Base-by-base conservation (phyloP, 371 early-diverging fungal species). In the Apophysomyces ossiformis region DNA sequence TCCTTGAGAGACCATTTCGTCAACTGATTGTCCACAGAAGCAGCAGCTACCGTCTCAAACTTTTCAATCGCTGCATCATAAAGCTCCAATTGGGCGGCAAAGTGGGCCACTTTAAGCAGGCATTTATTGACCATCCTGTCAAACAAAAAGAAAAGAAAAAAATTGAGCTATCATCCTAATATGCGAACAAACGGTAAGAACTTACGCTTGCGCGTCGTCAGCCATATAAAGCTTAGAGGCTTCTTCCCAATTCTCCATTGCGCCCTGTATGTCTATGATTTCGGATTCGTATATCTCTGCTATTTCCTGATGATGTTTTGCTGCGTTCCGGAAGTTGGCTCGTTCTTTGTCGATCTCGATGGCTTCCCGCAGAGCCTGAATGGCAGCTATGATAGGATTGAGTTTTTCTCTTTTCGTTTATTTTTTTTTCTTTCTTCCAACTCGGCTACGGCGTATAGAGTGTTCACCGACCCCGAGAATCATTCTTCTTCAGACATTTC, bases 1-100 rank as follows among this genome's bases (percentile, higher is more conserved):
- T 96, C 97, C 69, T 95, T 94, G 46, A 95, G 81, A 7, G 95
- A 94, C 93, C 95, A 98, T 76, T 95, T 94, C 37, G 95, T 92
- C 37, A 98, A 81, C 69, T 91, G 90, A 74, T 95, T 93, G 75
- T 96, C 94, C 67, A 96, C 70, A 58, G 90, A 88, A 57, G 88
- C 89, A 16, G 83, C 73, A 2, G 96, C 97, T 8, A 96, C 93
- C 37, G 76, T 58, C 73, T 97, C 97, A 78, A 96, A 96, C 60
- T 88, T 88, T 44, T 90, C 90, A 61, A 95, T 90, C 0, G 98
- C 98, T 44, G 85, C 88, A 38, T 90, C 88, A 68, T 94, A 98
- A 68, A 90, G 83, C 60, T 92, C 95, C n/a, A 96, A 74, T 70
- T 94, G 90, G 8, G 94, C 98, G 2, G 96, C 95, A 78, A 96